Conservation (phyloP, 495 filamentous ascomycete genomes). For the Neurospora cerealis region DNA sequence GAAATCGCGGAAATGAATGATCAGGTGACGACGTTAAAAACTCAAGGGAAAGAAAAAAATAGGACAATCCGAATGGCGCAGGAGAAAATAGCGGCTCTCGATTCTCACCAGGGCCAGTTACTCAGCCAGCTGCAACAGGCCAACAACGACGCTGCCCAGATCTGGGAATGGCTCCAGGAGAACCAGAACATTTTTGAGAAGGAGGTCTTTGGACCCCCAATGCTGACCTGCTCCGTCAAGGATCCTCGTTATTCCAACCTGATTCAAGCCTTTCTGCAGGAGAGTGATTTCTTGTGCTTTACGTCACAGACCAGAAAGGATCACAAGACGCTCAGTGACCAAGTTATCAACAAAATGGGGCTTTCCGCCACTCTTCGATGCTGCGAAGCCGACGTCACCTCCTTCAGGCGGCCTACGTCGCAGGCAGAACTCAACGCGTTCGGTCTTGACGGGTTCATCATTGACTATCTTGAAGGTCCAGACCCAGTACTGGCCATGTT, state of each 20-base stretch:
- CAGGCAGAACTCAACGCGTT: conserved; percentile 39
- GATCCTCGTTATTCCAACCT: conserved; percentile 62
- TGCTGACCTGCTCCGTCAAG: conserved; percentile 72
- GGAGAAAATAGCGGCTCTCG: conserved; percentile 46
- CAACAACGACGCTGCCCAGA: conserved; percentile 52
- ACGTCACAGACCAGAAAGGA: conserved; percentile 66
- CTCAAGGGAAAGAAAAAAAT: conserved; percentile 14
- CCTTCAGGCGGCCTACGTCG: conserved; percentile 47
- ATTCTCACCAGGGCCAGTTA: conserved; percentile 71
- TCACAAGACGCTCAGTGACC: conserved; percentile 55
- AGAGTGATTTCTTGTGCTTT: conserved; percentile 57
- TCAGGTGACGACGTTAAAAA: conserved; percentile 21
- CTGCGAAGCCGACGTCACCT: conserved; percentile 34
- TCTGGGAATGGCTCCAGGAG: conserved; percentile 71
- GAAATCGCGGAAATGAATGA: conserved; percentile 22
- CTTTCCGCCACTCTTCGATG: conserved; percentile 58
- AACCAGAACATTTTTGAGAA: conserved; percentile 66
- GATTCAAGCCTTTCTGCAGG: conserved; percentile 61
- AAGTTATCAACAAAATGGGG: conserved; percentile 41
- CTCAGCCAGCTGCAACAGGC: conserved; percentile 46
- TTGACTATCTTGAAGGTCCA: conserved; percentile 70
- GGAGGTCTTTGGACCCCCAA: conserved; percentile 75
- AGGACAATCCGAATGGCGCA: conserved; percentile 21
- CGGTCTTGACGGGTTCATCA: conserved; percentile 72
- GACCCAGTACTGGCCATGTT: conserved; percentile 82